Percentiles rank a stretch among this genome's conserved stretches.
Evolutionary conservation across 305 asterid genomes (phyloP).

Genomic region (Rubia balearica): DNA sequence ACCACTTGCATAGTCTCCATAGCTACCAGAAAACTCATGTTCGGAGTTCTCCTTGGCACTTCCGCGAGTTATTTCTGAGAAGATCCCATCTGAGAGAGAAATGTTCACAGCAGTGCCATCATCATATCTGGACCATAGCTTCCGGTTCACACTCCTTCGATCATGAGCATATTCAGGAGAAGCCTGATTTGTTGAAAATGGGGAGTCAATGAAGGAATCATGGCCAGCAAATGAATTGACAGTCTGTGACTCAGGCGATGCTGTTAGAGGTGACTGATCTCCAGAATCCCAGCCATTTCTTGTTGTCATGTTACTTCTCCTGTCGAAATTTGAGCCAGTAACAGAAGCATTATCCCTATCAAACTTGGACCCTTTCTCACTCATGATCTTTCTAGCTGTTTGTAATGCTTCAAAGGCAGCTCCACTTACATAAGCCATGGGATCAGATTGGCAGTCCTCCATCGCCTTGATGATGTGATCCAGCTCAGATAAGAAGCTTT

Average conservation of each 20-base stretch:
- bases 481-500: conserved; percentile 62
- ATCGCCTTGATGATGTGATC: conserved; percentile 61
- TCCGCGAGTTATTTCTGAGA: conserved; percentile 40
- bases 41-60: conserved; percentile 34
- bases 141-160: conserved; percentile 58
- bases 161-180: conserved; percentile 28
- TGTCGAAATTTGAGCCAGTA: conserved; percentile 42
- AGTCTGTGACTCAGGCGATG: conserved; percentile 81
- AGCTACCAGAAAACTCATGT: conserved; percentile 32
- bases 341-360: conserved; percentile 43
- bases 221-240: conserved; percentile 48
- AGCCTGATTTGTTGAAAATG: conserved; percentile 48
- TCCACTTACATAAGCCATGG: conserved; percentile 77
- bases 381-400: conserved; percentile 52
- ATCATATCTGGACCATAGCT: conserved; percentile 60
- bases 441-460: conserved; percentile 77
- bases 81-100: conserved; percentile 84
- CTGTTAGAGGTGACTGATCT: conserved; percentile 42
- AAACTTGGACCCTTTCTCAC: conserved; percentile 38
- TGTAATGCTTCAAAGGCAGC: conserved; percentile 90
- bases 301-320: conserved; percentile 35
- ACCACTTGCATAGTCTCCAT: conserved; percentile 32
- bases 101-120: conserved; percentile 49
- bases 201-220: conserved; percentile 50
- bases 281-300: conserved; percentile 36